Evolutionary conservation across 1,139 yeast genomes (phyloP).

Genomic region (Debaryomyces psychrophilus): DNA sequence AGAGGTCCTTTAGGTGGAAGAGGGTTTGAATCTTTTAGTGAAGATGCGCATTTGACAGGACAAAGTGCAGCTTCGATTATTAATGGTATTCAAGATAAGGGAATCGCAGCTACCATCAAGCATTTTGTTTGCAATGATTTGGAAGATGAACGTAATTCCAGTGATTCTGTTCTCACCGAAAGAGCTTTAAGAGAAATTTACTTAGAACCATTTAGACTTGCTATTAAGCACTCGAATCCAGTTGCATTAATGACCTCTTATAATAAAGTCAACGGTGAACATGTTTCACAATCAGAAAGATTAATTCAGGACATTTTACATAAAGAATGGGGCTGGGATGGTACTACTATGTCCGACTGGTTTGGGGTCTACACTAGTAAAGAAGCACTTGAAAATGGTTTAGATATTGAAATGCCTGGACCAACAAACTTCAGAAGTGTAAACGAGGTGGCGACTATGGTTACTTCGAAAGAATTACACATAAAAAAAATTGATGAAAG

Average conservation of each 20-base stretch:
- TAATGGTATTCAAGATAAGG: conserved; percentile 29
- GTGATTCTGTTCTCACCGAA: conserved; percentile 50
- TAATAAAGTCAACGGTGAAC: conserved; percentile 59
- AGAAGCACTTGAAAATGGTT: conserved; percentile 51
- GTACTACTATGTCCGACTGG: conserved; percentile 63
- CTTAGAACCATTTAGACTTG: conserved; percentile 61
- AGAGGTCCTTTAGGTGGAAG: conserved; percentile 36
- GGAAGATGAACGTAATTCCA: conserved; percentile 54
- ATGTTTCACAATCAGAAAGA: conserved; percentile 47
- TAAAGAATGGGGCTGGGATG: conserved; percentile 41
- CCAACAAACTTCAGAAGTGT: conserved; percentile 49
- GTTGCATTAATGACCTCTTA: conserved; percentile 55
- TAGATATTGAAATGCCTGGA: conserved; percentile 67
- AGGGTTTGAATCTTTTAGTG: conserved; percentile 34
- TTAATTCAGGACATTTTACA: conserved; percentile 45
- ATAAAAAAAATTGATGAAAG: conserved; percentile 40
- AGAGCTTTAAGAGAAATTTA: conserved; percentile 63
- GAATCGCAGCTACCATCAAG: conserved; percentile 55
- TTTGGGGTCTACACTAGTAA: conserved; percentile 53
- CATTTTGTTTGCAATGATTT: conserved; percentile 62
- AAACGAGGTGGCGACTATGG: conserved; percentile 31
- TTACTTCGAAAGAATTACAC: conserved; percentile 31
- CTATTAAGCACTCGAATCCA: conserved; percentile 45
- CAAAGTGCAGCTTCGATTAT: conserved; percentile 28
- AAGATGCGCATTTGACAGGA: conserved; percentile 35